Evolutionary conservation across 257 asterid species (phyloP).

Genomic region (Leptodermis oblonga): DNA sequence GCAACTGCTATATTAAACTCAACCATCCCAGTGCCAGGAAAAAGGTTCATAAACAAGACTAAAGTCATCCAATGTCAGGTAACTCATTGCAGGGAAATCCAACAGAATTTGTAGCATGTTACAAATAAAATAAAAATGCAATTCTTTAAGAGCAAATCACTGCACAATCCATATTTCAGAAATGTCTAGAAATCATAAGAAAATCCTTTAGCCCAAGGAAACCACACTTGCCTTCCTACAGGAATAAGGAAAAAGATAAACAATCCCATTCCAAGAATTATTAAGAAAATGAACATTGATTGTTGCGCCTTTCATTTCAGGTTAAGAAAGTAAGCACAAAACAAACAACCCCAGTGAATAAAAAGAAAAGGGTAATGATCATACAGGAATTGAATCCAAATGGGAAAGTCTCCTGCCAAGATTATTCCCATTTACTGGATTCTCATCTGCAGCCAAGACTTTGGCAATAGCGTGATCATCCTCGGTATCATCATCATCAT

Average conservation of each 20-base stretch:
- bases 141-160: background rate
- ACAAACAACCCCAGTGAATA: background rate
- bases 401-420: slow-evolving; percentile 91
- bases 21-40: too few relatives aligned
- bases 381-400: slow-evolving; percentile 84
- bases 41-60: too few relatives aligned
- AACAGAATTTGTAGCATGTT: background rate
- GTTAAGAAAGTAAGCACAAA: background rate
- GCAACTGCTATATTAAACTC: background rate
- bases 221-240: background rate
- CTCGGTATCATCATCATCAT: slow-evolving; percentile 36
- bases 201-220: background rate
- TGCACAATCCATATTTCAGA: background rate
- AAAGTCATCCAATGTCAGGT: too few relatives aligned
- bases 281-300: background rate
- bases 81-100: too few relatives aligned
- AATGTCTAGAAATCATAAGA: too few relatives aligned
- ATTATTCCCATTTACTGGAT: slow-evolving; percentile 33
- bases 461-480: slow-evolving; percentile 91
- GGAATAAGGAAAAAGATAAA: background rate
- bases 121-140: background rate
- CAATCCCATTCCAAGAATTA: too few relatives aligned
- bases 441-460: slow-evolving; percentile 71
- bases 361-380: background rate
- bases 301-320: background rate